phyloP scores from a whole-genome alignment of 352 stramenopile genomes.

The Phytophthora fragariae region DNA sequence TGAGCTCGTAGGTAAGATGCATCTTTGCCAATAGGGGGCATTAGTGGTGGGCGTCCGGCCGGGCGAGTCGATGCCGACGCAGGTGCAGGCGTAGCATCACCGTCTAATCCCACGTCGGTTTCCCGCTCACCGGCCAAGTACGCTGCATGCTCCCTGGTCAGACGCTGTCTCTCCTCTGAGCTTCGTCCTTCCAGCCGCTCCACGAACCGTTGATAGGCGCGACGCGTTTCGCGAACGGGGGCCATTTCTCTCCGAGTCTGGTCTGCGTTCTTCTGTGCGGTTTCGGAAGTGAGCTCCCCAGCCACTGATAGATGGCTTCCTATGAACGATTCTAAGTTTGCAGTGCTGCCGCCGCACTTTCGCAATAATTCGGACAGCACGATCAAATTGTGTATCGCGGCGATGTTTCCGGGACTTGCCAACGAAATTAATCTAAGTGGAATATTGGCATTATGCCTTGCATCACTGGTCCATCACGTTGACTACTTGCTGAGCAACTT shows the following conservation, averaged over 20 bases:
- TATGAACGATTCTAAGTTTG: too few species aligned
- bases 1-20: background rate
- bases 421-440: too few species aligned
- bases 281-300: constrained; percentile 3
- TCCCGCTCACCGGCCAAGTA: background rate
- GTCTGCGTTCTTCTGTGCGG: background rate
- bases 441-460: too few species aligned
- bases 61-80: background rate
- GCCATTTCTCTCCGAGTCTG: too few species aligned
- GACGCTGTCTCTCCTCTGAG: background rate
- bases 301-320: constrained; percentile 1
- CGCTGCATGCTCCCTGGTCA: background rate
- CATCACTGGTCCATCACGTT: too few species aligned
- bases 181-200: background rate
- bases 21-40: constrained; percentile 7
- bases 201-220: constrained; percentile 5
- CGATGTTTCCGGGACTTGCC: too few species aligned
- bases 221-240: background rate
- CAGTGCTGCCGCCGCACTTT: too few species aligned
- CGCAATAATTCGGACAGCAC: too few species aligned
- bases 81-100: background rate
- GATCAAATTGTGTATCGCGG: too few species aligned
- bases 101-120: background rate
- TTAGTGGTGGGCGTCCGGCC: too few species aligned
- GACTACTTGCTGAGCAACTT: too few species aligned